Percentiles rank a stretch among this genome's conserved stretches.
Conservation (phyloP, 2,329 filamentous ascomycete species). For the Hypoxylon sp. region DNA sequence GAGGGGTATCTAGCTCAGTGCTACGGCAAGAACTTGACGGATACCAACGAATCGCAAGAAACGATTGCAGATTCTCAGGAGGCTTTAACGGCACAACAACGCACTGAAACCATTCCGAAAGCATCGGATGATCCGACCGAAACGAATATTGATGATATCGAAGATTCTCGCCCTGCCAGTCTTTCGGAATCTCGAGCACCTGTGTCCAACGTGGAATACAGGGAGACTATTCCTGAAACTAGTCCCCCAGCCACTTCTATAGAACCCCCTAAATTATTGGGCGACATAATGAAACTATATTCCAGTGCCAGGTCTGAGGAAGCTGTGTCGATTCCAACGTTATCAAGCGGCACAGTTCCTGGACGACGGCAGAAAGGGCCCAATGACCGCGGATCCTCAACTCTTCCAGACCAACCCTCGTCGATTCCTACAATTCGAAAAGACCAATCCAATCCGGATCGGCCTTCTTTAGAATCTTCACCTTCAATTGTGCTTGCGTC, state of each 20-base stretch:
- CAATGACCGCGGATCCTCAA: constrained; percentile 18
- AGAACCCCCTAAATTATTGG: constrained; percentile 45
- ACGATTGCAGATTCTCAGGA: constrained; percentile 54
- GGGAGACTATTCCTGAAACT: constrained; percentile 54
- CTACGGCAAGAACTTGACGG: constrained; percentile 36
- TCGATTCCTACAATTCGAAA: constrained; percentile 24
- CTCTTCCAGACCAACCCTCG: constrained; percentile 21
- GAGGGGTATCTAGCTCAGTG: constrained; percentile 41
- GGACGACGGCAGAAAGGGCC: constrained; percentile 31
- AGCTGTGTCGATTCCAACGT: constrained; percentile 44
- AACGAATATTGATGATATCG: not conserved
- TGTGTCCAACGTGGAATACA: constrained; percentile 39
- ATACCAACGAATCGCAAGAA: constrained; percentile 51
- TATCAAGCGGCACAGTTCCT: constrained; percentile 32
- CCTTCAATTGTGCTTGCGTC: constrained; percentile 49
- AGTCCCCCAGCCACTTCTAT: constrained; percentile 49
- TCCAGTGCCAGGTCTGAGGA: constrained; percentile 46
- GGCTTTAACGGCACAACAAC: constrained; percentile 22
- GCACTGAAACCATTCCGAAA: constrained; percentile 11
- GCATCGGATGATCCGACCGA: constrained; percentile 15
- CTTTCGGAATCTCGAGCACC: constrained; percentile 29
- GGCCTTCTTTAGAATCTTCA: constrained; percentile 39
- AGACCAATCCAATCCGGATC: constrained; percentile 3
- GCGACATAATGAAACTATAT: constrained; percentile 44
- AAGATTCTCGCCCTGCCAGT: constrained; percentile 10